phyloP scores from a whole-genome alignment of 2,329 filamentous ascomycete species.

The Aspergillus neoniger region DNA sequence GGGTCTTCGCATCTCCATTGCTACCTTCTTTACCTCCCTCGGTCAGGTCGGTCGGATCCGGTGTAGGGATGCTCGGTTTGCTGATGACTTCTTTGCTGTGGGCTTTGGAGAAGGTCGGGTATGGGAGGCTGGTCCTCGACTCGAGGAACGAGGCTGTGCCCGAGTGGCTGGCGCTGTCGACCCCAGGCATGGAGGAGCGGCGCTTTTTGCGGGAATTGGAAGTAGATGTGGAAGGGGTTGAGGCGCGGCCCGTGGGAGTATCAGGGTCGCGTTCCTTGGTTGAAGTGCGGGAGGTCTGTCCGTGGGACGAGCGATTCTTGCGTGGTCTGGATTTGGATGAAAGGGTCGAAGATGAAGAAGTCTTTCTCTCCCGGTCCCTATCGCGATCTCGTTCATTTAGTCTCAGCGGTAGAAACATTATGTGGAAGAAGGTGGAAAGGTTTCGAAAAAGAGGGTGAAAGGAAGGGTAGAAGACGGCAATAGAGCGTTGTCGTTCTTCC shows the following conservation, averaged over 20 bases:
- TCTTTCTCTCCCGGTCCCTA: constrained; percentile 30
- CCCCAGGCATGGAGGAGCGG: constrained; percentile 57
- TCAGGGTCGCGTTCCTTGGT: constrained; percentile 38
- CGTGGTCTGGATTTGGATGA: constrained; percentile 32
- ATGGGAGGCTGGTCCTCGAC: constrained; percentile 61
- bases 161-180: constrained; percentile 39
- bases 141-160: constrained; percentile 44
- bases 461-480: constrained; percentile 21
- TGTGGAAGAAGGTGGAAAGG: constrained; percentile 24
- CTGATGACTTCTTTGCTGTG: constrained; percentile 85
- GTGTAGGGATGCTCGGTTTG: constrained; percentile 58
- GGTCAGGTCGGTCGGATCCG: constrained; percentile 71
- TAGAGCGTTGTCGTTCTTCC: constrained; percentile 15
- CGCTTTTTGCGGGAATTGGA: constrained; percentile 29
- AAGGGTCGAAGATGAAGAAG: constrained; percentile 29
- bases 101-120: constrained; percentile 83
- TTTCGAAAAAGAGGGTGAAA: constrained; percentile 30
- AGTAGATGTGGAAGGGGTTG: constrained; percentile 29
- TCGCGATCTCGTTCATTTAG: constrained; percentile 38
- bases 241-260: constrained; percentile 31
- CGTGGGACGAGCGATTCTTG: constrained; percentile 34
- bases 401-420: constrained; percentile 43
- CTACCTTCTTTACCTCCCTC: constrained; percentile 47
- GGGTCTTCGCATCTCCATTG: constrained; percentile 27
- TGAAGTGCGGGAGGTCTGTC: constrained; percentile 33